Evolutionary conservation across 2,329 filamentous ascomycete genomes (phyloP), one percentile per base, ranked within the genome.

Genomic region (Samsoniella hepiali): DNA sequence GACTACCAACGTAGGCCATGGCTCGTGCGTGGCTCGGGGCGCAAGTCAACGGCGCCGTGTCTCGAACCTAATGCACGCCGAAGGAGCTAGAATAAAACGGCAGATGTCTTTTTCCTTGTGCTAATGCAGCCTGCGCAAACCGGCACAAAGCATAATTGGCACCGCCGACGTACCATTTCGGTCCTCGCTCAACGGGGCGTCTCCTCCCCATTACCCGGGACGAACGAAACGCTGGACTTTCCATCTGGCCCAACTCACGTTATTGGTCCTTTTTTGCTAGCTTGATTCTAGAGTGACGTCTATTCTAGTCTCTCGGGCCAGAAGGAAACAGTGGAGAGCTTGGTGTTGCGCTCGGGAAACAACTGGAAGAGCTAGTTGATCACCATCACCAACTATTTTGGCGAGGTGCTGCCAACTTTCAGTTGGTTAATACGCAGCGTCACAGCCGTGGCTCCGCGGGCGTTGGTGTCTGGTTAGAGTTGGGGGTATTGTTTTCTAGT

Each of bases 21-120:
- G 57, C 57, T 59, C 45, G 57, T 59, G 47, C 57, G 47, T 32
- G 29, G 27, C 42, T 51, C 36, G 34, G 36, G 34, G 57, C 57
- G 47, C 57, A 59, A 42, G 45, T 40, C 40, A 51, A 32, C 57
- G 57, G 50, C 45, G 45, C 34, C 32, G 13, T 31, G 22, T 51
- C 47, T 50, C 17, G 29, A 59, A 59, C 47, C 40, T 58, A 58
- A 58, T 58, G 42, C 57, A 42, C 13, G 8, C 27, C 11, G 22
- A 17, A 51, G 45, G 34, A 56, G 53, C 53, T 49, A 27, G 55
- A 22, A 47, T 47, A 17, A 27, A 42, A 42, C 53, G 38, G 53
- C 53, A 55, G 36, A 55, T 55, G 36, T 53, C 22, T 31, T 44
- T 49, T 36, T 4, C 36, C 32, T 40, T 13, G 11, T 49, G 45